Percentiles rank a stretch among this genome's conserved stretches.
phyloP scores from a whole-genome alignment of 768 basidiomycete species.

The Trichaptum fuscoviolaceum region DNA sequence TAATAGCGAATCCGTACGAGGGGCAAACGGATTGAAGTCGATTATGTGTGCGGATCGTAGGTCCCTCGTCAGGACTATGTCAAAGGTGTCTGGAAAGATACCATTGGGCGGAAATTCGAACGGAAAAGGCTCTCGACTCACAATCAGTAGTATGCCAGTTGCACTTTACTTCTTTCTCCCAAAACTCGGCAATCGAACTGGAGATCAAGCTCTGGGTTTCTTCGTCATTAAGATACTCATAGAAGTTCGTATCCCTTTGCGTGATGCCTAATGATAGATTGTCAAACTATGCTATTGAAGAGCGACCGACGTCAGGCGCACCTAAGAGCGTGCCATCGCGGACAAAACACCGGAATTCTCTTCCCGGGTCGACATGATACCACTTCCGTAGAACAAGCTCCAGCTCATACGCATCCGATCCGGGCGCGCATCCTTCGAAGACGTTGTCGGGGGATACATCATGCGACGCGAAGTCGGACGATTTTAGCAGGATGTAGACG shows the following conservation, averaged over 20 bases:
- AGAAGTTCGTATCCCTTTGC: conserved; percentile 86
- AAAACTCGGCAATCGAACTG: conserved; percentile 51
- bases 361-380: conserved; percentile 77
- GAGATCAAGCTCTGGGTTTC: conserved; percentile 48
- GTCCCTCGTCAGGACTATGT: conserved; percentile 82
- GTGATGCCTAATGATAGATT: conserved; percentile 55
- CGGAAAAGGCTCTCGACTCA: conserved; percentile 32
- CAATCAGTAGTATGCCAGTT: conserved; percentile 64
- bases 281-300: not conserved
- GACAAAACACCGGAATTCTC: conserved; percentile 91
- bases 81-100: conserved; percentile 62
- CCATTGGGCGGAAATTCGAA: not conserved
- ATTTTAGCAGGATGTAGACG: conserved; percentile 88
- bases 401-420: conserved; percentile 43
- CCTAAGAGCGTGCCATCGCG: conserved; percentile 67
- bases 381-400: conserved; percentile 90
- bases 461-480: conserved; percentile 84
- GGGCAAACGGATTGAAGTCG: conserved; percentile 88
- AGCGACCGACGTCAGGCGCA: conserved; percentile 20
- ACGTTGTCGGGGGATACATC: conserved; percentile 58
- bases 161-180: conserved; percentile 59
- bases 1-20: conserved; percentile 81
- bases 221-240: conserved; percentile 75
- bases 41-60: conserved; percentile 71
- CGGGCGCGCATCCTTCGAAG: conserved; percentile 57